Percentiles rank a stretch among this genome's conserved stretches.
phyloP scores from a whole-genome alignment of 805 yeast genomes.

The Yamadazyma tumulicola region DNA sequence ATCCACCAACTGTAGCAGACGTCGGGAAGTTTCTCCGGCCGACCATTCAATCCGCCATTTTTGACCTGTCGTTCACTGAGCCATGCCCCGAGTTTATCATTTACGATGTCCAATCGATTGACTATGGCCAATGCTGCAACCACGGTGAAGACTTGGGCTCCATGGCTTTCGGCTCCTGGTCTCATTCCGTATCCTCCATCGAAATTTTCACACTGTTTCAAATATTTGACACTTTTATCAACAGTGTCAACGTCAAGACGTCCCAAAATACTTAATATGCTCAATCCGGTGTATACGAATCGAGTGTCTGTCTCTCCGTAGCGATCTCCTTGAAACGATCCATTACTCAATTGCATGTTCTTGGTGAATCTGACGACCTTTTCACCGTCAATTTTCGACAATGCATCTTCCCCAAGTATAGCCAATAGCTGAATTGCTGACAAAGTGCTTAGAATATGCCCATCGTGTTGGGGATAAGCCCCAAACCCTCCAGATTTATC shows the following conservation, averaged over 20 bases:
- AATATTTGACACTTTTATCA: slow-evolving; percentile 62
- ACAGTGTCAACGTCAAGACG: slow-evolving; percentile 52
- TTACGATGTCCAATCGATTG: slow-evolving; percentile 47
- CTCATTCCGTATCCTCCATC: slow-evolving; percentile 95
- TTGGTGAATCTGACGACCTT: slow-evolving; percentile 26
- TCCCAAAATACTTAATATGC: slow-evolving; percentile 67
- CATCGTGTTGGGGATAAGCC: slow-evolving; percentile 84
- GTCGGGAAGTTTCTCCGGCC: slow-evolving; percentile 94
- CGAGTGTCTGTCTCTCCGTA: slow-evolving; percentile 94
- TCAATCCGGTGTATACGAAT: slow-evolving; percentile 80
- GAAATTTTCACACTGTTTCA: slow-evolving; percentile 73
- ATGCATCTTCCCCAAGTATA: slow-evolving; percentile 58
- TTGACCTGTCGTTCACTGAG: slow-evolving; percentile 81
- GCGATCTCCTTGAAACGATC: slow-evolving; percentile 84
- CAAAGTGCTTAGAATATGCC: slow-evolving; percentile 79
- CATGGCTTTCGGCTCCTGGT: slow-evolving; percentile 95
- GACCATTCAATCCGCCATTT: slow-evolving; percentile 90
- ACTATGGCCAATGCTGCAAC: slow-evolving; percentile 75
- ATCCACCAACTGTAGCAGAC: slow-evolving; percentile 99
- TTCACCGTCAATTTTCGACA: slow-evolving; percentile 39
- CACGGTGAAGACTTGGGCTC: slow-evolving; percentile 88
- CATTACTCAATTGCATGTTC: slow-evolving; percentile 52
- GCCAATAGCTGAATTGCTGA: slow-evolving; percentile 81
- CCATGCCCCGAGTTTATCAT: slow-evolving; percentile 68
- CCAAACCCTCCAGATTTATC: slow-evolving; percentile 74